Percentiles rank a stretch among this genome's conserved stretches.
Conservation (phyloP, 257 asterid genomes). For the Mentha longifolia region DNA sequence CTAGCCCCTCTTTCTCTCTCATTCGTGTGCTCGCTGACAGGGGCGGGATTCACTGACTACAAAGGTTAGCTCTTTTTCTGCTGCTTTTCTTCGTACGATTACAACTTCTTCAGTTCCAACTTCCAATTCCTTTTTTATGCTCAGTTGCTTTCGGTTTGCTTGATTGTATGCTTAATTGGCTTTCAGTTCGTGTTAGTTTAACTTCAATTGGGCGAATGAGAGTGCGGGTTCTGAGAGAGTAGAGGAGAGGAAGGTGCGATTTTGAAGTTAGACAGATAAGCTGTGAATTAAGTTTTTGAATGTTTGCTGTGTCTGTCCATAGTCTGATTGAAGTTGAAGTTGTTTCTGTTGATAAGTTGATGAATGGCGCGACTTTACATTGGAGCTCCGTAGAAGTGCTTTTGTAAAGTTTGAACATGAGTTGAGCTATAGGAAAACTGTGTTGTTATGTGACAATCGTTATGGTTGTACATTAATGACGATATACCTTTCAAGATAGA, state of each 20-base stretch:
- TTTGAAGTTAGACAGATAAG: not conserved
- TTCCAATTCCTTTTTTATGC: not conserved
- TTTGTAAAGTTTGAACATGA: not conserved
- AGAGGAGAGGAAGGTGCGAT: not conserved
- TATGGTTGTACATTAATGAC: not conserved
- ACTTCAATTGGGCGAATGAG: not conserved
- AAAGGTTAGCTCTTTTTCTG: not conserved
- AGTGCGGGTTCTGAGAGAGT: not conserved
- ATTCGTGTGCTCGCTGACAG: constrained; percentile 2
- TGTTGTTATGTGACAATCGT: not conserved
- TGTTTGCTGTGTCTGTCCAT: not conserved
- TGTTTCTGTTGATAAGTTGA: not conserved
- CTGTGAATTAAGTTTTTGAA: not conserved
- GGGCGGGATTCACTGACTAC: constrained; percentile 5
- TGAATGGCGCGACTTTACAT: not conserved
- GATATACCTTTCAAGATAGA: not conserved
- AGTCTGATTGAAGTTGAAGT: not conserved
- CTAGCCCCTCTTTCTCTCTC: constrained; percentile 19
- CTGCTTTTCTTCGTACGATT: not conserved
- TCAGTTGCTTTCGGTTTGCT: not conserved
- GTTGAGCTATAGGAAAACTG: not conserved
- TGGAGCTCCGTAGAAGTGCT: not conserved
- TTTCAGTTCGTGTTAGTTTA: not conserved
- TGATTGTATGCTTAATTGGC: not conserved
- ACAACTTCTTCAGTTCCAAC: not conserved